phyloP scores from a whole-genome alignment of 1,139 yeast genomes.

The Petasospora fabianii region DNA sequence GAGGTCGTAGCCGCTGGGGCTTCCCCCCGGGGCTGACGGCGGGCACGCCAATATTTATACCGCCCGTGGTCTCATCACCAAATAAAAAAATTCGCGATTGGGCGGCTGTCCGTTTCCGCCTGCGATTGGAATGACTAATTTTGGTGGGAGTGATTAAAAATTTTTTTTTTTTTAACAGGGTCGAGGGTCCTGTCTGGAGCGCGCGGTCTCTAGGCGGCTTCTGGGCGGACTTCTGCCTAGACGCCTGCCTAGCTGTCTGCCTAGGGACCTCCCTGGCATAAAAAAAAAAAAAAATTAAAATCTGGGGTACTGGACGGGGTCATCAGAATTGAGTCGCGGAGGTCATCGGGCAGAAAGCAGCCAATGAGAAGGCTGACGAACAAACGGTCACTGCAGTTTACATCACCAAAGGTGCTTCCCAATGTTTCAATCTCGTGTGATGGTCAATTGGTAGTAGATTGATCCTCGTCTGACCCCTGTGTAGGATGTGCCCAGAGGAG shows the following conservation, averaged over 20 bases:
- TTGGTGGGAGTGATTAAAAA: neutral
- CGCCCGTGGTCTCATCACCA: neutral
- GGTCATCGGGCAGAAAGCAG: neutral
- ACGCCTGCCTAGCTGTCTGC: neutral
- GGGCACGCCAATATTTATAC: neutral
- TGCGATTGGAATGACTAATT: neutral
- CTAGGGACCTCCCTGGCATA: neutral
- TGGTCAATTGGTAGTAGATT: too few relatives aligned
- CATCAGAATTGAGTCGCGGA: neutral
- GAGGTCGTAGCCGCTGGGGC: neutral
- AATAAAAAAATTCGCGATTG: neutral
- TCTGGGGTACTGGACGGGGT: neutral
- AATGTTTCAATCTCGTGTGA: neutral
- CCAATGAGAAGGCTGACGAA: neutral
- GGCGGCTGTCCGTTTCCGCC: neutral
- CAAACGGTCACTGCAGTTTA: neutral
- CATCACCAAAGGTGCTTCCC: neutral
- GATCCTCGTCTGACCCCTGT: too few relatives aligned
- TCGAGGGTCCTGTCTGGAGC: neutral
- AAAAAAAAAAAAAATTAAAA: neutral
- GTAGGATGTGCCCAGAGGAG: too few relatives aligned
- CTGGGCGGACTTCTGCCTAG: neutral
- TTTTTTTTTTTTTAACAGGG: too few relatives aligned
- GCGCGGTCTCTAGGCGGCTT: neutral
- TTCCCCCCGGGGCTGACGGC: neutral